Conservation (phyloP, 768 basidiomycete species). For the Aureoboletus auriporus region DNA sequence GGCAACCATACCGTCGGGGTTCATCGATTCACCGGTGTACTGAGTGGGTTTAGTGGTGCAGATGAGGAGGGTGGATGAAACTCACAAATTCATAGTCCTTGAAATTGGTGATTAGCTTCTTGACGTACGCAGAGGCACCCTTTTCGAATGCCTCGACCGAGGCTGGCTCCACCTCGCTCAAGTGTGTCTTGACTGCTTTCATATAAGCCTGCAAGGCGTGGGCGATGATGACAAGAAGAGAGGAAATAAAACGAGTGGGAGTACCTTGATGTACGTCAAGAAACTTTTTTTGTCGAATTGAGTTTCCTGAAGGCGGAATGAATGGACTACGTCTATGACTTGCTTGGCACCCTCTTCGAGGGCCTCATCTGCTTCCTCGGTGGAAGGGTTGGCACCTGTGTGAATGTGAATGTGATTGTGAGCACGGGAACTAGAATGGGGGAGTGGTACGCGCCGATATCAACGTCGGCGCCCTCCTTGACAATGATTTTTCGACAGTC, state of each 20-base stretch:
- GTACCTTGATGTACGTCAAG: slow-evolving; percentile 74
- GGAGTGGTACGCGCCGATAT: slow-evolving; percentile 65
- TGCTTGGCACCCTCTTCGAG: slow-evolving; percentile 71
- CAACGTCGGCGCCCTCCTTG: slow-evolving; percentile 74
- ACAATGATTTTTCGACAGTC: slow-evolving; percentile 69
- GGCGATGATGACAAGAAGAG: not conserved
- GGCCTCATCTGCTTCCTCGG: slow-evolving; percentile 79
- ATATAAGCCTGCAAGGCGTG: slow-evolving; percentile 68
- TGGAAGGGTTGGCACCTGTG: slow-evolving; percentile 87
- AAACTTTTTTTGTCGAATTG: slow-evolving; percentile 90
- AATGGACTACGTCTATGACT: slow-evolving; percentile 90
- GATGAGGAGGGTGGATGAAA: not conserved
- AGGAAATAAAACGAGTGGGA: not conserved
- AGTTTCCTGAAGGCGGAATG: slow-evolving; percentile 83
- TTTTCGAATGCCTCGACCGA: slow-evolving; percentile 78
- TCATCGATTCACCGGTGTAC: slow-evolving; percentile 73
- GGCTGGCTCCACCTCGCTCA: slow-evolving; percentile 53
- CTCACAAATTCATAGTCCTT: slow-evolving; percentile 92
- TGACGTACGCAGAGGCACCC: slow-evolving; percentile 69
- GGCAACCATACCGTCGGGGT: slow-evolving; percentile 90
- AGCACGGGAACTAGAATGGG: not conserved
- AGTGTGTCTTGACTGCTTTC: slow-evolving; percentile 78
- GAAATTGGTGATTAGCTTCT: slow-evolving; percentile 88
- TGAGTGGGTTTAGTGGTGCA: slow-evolving; percentile 22
- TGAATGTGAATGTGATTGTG: slow-evolving; percentile 9